Percentiles rank a stretch among this genome's conserved stretches.
phyloP scores from a whole-genome alignment of 2,329 filamentous ascomycete species.

The Claviceps quebecensis region DNA sequence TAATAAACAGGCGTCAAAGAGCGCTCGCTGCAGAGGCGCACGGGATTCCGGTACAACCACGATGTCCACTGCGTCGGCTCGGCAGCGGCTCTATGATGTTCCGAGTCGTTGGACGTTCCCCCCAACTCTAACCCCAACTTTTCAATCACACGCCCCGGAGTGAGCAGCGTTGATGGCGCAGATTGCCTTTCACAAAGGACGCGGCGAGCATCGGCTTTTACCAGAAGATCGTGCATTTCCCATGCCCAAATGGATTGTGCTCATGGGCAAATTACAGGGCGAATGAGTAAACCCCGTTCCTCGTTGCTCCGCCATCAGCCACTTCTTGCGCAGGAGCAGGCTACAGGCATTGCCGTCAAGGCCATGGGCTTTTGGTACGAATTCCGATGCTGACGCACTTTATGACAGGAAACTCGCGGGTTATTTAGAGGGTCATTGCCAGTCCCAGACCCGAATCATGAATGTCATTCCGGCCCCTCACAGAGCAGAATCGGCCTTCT shows the following conservation, averaged over 20 bases:
- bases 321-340: neutral
- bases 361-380: no score
- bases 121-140: neutral
- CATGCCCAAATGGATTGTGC: slow-evolving; percentile 3
- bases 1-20: no score
- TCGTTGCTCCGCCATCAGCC: neutral
- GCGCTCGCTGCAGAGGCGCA: no score
- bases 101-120: neutral
- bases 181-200: slow-evolving; percentile 1
- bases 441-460: no score
- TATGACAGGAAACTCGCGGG: no score
- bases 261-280: slow-evolving; percentile 2
- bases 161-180: neutral
- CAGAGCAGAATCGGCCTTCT: no score
- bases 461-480: no score
- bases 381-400: no score
- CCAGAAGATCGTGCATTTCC: slow-evolving; percentile 4
- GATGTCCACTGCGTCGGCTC: slow-evolving; percentile 5
- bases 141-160: neutral
- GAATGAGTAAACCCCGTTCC: neutral
- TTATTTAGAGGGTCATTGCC: no score
- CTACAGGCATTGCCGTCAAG: neutral
- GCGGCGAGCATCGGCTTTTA: slow-evolving; percentile 4
- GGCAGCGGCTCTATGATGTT: slow-evolving; percentile 2
- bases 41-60: slow-evolving; percentile 2